These are phyloP conservation scores for Citrullus amarus DNA, from an alignment of 306 rosid species.

Conservation along the genomic window DNA sequence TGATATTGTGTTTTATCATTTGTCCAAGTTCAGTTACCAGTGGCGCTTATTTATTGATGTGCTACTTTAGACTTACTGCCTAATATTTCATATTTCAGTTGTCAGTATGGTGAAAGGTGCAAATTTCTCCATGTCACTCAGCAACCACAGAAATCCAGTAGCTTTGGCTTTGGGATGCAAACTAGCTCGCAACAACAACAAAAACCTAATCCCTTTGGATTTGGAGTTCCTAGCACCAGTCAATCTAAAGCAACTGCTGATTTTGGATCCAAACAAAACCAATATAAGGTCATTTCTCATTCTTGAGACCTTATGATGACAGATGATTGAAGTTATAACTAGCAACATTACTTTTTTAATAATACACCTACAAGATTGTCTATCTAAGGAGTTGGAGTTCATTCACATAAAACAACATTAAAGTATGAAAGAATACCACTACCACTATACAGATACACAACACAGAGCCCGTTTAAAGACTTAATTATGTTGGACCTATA, in stretches of 20 bases:
- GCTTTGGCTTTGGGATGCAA: conserved; percentile 36
- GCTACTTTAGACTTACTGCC: background rate
- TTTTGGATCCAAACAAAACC: conserved; percentile 33
- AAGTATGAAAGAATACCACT: background rate
- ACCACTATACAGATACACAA: background rate
- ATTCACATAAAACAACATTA: background rate
- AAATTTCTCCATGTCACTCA: conserved; percentile 38
- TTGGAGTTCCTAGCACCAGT: conserved; percentile 46
- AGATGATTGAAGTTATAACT: background rate
- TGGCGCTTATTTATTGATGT: background rate
- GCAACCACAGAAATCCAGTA: conserved; percentile 36
- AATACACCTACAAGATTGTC: background rate
- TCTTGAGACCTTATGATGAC: background rate
- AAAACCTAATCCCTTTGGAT: conserved; percentile 68
- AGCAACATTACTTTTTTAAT: background rate
- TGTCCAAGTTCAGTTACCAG: background rate
- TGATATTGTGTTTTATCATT: background rate
- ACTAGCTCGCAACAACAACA: conserved; percentile 22
- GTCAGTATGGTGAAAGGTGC: conserved; percentile 67
- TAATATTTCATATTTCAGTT: conserved; percentile 30
- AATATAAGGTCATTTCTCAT: conserved; percentile 38
- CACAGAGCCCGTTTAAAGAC: background rate
- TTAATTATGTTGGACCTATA: background rate
- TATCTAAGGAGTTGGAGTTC: background rate
- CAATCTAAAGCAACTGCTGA: conserved; percentile 21